Evolutionary conservation across 208 protist genomes (phyloP), one percentile per base, ranked within the genome.

Genomic region (Trichomonas tenax): DNA sequence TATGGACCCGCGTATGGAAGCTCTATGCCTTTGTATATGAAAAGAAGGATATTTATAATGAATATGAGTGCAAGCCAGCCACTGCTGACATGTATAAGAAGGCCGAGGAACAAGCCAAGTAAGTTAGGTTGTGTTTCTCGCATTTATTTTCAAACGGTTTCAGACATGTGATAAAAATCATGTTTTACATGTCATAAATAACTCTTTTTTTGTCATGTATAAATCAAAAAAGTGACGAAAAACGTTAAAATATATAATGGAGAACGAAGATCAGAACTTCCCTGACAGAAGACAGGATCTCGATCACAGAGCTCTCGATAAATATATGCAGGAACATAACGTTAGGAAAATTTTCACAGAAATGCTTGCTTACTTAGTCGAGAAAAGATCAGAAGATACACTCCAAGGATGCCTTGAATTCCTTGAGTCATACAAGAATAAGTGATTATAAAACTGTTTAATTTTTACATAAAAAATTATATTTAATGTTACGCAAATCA

Each of bases 261-360:
- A 89, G 40, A 44, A 93, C 14, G 36, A 93, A 14, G 86, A 93
- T 34, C 40, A 34, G 46, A 93, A 93, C 14, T 93, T 93, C 31
- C 86, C 86, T 38, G 44, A 48, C 10, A 48, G 86, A 93, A 93
- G 38, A 26, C 86, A 93, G 45, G 86, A 93, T 38, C 31, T 93
- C 21, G 86, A 93, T 93, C 86, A 93, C 31, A 93, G 86, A 93
- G 86, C 41, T 38, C 34, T 93, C 15, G 44, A 93, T 51, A 93
- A 93, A 93, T 93, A 93, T 38, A 93, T 93, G 86, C 40, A 93
- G 46, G 86, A 93, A 17, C 86, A 93, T 51, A 58, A 93, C 45
- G 31, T 93, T 38, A 34, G 86, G 34, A 14, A 93, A 51, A 48
- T 93, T 38, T 93, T 93, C 8, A 93, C 86, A 93, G 44, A 93